Evolutionary conservation across 495 filamentous ascomycete species (phyloP), one percentile per base, ranked within the genome.

Genomic region (Xeromyces bisporus): DNA sequence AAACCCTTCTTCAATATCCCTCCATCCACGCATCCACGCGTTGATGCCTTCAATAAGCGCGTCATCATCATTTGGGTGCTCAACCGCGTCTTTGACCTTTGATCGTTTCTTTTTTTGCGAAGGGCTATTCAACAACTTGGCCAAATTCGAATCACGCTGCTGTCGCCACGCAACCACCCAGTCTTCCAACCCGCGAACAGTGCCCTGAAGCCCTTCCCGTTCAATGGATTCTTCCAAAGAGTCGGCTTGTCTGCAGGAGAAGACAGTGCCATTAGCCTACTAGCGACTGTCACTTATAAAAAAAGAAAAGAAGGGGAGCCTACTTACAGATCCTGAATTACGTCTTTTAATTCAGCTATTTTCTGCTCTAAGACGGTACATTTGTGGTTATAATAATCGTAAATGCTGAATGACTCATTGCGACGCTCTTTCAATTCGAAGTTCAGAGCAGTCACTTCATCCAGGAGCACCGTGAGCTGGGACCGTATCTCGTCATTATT

Each of bases 1-100:
- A 10, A 35, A 40, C 15, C 20, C 43, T 27, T 48, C 55, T 41
- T 57, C 50, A 9, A 51, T 42, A 40, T 59, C 55, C 30, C 43
- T 48, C 55, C 55, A 57, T 8, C 55, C 57, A 6, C 53, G 43
- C 55, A 59, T 57, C 55, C 55, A 61, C 6, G 49, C 57, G 11
- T 28, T 43, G 6, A 59, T 46, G 0, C 55, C 57, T 10, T 61
- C 57, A 8, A 56, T 29, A 7, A 58, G 39, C 15, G 37, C 34
- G 21, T 56, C 49, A 14, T 31, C 33, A 14, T 55, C 46, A 10
- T 37, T 38, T 9, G 42, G 43, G 15, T 13, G 15, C 3, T 28
- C 30, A n/a, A 38, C 28, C 8, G 41, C 35, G 1, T 16, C 23
- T 23, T 43, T 40, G 14, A 39, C 34, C 29, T 39, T 42, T 23